Evolutionary conservation across 768 basidiomycete genomes (phyloP).

Genomic region (Podaxis sp.): DNA sequence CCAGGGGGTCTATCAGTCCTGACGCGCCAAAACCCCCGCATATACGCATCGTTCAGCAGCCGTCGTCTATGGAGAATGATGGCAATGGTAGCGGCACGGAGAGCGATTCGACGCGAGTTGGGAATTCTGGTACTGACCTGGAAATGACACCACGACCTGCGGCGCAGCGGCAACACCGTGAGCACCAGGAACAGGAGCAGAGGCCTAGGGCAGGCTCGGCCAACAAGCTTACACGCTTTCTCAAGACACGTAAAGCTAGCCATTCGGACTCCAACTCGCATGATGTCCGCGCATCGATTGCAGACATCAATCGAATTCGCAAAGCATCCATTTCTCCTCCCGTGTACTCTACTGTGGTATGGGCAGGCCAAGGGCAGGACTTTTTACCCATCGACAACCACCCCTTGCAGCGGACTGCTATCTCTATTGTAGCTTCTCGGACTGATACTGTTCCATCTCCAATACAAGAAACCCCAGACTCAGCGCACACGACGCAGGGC

Average conservation of each 20-base stretch:
- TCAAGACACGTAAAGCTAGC: conserved; percentile 12
- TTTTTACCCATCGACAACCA: conserved; percentile 17
- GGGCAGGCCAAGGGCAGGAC: conserved; percentile 16
- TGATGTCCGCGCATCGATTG: not conserved
- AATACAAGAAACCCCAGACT: not conserved
- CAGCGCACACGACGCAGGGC: not conserved
- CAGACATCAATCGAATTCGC: conserved; percentile 17
- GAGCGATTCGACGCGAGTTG: conserved; percentile 15
- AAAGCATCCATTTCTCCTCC: conserved; percentile 27
- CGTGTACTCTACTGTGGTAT: conserved; percentile 20
- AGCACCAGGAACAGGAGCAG: not conserved
- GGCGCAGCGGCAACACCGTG: not conserved
- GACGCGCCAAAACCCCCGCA: not conserved
- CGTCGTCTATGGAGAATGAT: not conserved
- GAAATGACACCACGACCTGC: conserved; percentile 13
- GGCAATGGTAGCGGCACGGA: conserved; percentile 18
- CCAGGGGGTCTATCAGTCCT: conserved; percentile 4
- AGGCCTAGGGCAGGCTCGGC: conserved; percentile 6
- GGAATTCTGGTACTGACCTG: conserved; percentile 3
- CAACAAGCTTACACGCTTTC: conserved; percentile 18
- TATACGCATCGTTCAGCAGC: not conserved
- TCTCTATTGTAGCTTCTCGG: conserved; percentile 1
- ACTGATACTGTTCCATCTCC: not conserved
- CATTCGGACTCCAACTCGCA: conserved; percentile 5
- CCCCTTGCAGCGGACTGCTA: conserved; percentile 15